These are phyloP conservation scores for Mycena haematopus DNA, from an alignment of 768 basidiomycete species.

Conservation along the genomic window DNA sequence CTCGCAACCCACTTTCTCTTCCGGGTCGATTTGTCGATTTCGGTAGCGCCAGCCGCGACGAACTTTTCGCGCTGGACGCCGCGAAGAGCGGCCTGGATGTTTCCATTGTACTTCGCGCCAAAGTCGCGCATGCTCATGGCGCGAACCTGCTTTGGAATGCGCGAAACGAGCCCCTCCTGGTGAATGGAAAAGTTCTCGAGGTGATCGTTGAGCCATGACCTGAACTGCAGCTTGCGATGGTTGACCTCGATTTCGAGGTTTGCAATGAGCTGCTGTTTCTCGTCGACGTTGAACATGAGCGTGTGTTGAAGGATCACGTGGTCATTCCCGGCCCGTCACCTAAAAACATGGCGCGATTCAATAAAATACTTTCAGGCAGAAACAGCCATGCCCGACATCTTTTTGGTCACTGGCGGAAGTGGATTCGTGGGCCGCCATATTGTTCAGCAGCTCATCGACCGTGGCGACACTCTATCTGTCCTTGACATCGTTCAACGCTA, in stretches of 20 bases:
- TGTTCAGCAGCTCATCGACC: constrained; percentile 80
- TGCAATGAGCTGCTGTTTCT: constrained; percentile 75
- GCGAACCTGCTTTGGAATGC: constrained; percentile 78
- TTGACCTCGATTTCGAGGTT: constrained; percentile 87
- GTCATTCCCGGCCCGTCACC: background rate
- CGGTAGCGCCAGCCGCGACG: constrained; percentile 55
- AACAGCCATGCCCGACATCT: constrained; percentile 56
- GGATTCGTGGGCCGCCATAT: constrained; percentile 93
- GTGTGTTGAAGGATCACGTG: background rate
- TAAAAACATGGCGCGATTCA: constrained; percentile 6
- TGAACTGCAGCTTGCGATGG: constrained; percentile 76
- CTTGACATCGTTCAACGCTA: constrained; percentile 95
- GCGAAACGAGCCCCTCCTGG: constrained; percentile 75
- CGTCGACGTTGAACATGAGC: constrained; percentile 61
- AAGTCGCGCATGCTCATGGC: constrained; percentile 79
- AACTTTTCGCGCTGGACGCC: constrained; percentile 72
- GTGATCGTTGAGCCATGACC: constrained; percentile 74
- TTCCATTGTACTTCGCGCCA: constrained; percentile 77
- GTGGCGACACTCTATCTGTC: constrained; percentile 82
- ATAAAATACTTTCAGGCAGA: too few species aligned
- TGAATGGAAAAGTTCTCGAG: constrained; percentile 78
- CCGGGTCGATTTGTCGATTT: constrained; percentile 70
- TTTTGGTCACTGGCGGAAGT: constrained; percentile 93
- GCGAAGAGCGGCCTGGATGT: constrained; percentile 72
- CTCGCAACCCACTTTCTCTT: constrained; percentile 82